These are phyloP conservation scores for Pestalotiopsis sp. DNA, from an alignment of 2,329 filamentous ascomycete species.

Conservation along the genomic window DNA sequence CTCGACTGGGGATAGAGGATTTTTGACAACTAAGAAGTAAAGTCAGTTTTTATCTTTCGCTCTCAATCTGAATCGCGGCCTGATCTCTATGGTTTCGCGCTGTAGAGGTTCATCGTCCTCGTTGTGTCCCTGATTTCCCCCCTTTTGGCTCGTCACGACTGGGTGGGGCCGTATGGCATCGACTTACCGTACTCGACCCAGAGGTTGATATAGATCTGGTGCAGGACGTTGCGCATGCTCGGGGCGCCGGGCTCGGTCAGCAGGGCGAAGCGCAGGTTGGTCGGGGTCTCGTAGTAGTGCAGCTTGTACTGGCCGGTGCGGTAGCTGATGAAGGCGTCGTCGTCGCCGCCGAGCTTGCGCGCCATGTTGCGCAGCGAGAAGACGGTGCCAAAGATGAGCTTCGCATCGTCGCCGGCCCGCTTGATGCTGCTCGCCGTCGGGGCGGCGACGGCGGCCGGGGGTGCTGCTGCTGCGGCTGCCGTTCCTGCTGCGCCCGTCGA, in stretches of 20 bases:
- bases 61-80: too few species aligned
- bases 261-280: slow-evolving; percentile 95
- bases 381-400: slow-evolving; percentile 95
- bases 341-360: slow-evolving; percentile 88
- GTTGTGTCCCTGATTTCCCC: not conserved
- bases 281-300: slow-evolving; percentile 98
- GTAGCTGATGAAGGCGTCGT: slow-evolving; percentile 94
- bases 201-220: slow-evolving; percentile 98
- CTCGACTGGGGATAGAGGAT: slow-evolving; percentile 69
- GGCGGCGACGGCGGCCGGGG: slow-evolving; percentile 14
- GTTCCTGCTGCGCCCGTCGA: slow-evolving; percentile 22
- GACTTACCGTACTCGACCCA: slow-evolving; percentile 89
- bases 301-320: slow-evolving; percentile 95
- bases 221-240: slow-evolving; percentile 90
- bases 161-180: not conserved
- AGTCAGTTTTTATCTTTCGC: slow-evolving; percentile 20
- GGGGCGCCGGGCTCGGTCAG: slow-evolving; percentile 86
- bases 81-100: not conserved
- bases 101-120: not conserved
- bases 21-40: slow-evolving; percentile 63
- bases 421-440: slow-evolving; percentile 21
- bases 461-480: not conserved
- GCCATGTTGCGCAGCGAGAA: slow-evolving; percentile 97
- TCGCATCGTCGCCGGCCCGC: slow-evolving; percentile 76
- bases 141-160: not conserved